phyloP scores from a whole-genome alignment of 78 protist genomes.

The Isochrysis galbana region DNA sequence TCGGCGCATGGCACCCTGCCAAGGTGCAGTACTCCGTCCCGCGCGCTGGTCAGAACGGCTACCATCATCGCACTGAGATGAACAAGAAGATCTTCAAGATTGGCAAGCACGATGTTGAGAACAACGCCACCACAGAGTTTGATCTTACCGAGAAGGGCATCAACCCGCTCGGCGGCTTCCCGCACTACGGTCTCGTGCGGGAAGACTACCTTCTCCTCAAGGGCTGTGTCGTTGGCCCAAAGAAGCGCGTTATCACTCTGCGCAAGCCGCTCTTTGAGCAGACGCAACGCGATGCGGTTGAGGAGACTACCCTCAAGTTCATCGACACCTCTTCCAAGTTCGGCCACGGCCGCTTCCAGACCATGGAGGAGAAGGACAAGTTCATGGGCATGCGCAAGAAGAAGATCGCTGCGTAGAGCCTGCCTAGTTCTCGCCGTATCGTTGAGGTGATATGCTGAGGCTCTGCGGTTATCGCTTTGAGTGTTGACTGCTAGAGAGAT shows the following conservation, averaged over 20 bases:
- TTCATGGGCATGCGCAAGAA: conserved; percentile 87
- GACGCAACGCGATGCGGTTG: conserved; percentile 82
- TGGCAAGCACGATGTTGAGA: conserved; percentile 63
- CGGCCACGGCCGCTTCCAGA: conserved; percentile 99
- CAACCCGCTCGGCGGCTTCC: conserved; percentile 99
- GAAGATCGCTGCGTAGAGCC: no score
- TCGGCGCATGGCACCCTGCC: conserved; percentile 99
- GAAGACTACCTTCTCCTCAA: conserved; percentile 96
- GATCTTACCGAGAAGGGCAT: conserved; percentile 98
- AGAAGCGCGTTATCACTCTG: conserved; percentile 95
- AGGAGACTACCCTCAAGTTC: conserved; percentile 94
- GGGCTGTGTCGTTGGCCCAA: conserved; percentile 89
- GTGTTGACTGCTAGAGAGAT: no score
- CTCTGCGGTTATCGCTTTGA: no score
- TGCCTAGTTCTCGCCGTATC: no score
- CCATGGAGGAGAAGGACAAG: conserved; percentile 89
- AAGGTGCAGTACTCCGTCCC: conserved; percentile 96
- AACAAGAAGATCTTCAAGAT: conserved; percentile 99
- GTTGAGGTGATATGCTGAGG: no score
- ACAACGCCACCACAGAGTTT: conserved; percentile 92
- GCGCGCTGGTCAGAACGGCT: conserved; percentile 99
- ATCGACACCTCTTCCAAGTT: conserved; percentile 99
- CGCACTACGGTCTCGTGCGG: conserved; percentile 96
- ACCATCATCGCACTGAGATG: conserved; percentile 97
- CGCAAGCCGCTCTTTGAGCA: conserved; percentile 88